Percentiles rank a stretch among this genome's conserved stretches.
These are phyloP conservation scores for Pseudomonodictys pantanalensis DNA, from an alignment of 495 filamentous ascomycete species.

Conservation along the genomic window DNA sequence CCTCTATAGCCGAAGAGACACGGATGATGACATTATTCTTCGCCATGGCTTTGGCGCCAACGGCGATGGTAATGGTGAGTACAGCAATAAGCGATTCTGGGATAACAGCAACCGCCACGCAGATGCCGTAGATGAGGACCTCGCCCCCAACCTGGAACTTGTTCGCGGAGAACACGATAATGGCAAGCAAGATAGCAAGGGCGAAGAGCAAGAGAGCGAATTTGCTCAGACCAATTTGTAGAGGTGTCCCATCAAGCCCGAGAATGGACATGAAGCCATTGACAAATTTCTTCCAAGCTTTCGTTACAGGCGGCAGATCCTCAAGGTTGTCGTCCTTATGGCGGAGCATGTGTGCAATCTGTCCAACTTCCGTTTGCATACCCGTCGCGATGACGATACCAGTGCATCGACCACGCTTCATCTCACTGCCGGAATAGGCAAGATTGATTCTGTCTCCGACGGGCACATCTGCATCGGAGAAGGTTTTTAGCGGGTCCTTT, in stretches of 20 bases:
- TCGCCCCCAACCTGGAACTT: conserved; percentile 58
- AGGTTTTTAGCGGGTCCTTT: conserved; percentile 46
- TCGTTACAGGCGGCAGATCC: conserved; percentile 35
- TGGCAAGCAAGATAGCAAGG: conserved; percentile 65
- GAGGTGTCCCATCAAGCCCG: conserved; percentile 66
- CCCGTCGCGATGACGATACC: conserved; percentile 66
- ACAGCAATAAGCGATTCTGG: conserved; percentile 74
- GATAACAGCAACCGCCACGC: conserved; percentile 68
- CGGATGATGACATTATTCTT: conserved; percentile 66
- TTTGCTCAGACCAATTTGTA: conserved; percentile 67
- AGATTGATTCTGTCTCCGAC: conserved; percentile 68
- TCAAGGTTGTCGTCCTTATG: conserved; percentile 41
- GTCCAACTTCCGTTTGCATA: conserved; percentile 68
- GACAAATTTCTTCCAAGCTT: conserved; percentile 40
- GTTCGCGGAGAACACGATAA: conserved; percentile 64
- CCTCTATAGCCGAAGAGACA: conserved; percentile 63
- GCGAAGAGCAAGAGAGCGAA: conserved; percentile 66
- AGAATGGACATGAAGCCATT: conserved; percentile 51
- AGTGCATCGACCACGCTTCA: conserved; percentile 62
- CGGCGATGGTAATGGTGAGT: conserved; percentile 72
- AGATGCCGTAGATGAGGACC: conserved; percentile 65
- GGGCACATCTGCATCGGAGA: conserved; percentile 47
- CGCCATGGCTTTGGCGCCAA: conserved; percentile 71
- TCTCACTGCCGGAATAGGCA: conserved; percentile 65
- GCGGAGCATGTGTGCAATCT: conserved; percentile 63